phyloP scores from a whole-genome alignment of 1,284 basidiomycete genomes.

The Malassezia sympodialis region DNA sequence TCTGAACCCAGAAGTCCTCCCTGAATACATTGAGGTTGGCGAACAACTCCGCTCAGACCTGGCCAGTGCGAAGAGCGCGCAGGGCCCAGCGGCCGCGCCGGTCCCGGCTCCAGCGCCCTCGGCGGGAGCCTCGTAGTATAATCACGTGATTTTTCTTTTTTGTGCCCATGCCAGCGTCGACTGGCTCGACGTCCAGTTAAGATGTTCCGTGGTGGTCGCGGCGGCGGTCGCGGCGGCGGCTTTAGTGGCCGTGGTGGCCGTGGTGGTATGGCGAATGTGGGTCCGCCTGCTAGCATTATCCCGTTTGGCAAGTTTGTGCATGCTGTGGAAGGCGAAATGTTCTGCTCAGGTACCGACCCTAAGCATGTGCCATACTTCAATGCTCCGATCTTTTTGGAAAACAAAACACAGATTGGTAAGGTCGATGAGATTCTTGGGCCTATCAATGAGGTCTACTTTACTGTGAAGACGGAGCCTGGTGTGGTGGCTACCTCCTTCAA shows the following conservation, averaged over 20 bases:
- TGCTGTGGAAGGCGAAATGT: constrained; percentile 96
- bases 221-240: constrained; percentile 32
- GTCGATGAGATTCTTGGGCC: constrained; percentile 94
- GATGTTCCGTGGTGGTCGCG: constrained; percentile 24
- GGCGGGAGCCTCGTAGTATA: neutral
- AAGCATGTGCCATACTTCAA: constrained; percentile 83
- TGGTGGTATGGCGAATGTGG: constrained; percentile 32
- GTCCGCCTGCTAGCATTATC: constrained; percentile 43
- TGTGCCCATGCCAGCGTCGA: neutral
- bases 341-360: constrained; percentile 70
- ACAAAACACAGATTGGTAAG: constrained; percentile 90
- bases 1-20: constrained; percentile 64
- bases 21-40: constrained; percentile 59
- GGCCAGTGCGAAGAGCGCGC: constrained; percentile 18
- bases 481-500: constrained; percentile 94
- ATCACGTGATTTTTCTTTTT: constrained; percentile 19
- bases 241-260: constrained; percentile 35
- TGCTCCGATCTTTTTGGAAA: constrained; percentile 94
- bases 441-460: constrained; percentile 97
- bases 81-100: neutral
- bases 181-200: neutral
- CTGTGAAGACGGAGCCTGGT: constrained; percentile 90
- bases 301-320: constrained; percentile 51
- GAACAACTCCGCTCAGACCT: constrained; percentile 52
- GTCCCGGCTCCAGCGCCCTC: neutral